Evolutionary conservation across 305 asterid genomes (phyloP).

Genomic region (Rubia occidens): DNA sequence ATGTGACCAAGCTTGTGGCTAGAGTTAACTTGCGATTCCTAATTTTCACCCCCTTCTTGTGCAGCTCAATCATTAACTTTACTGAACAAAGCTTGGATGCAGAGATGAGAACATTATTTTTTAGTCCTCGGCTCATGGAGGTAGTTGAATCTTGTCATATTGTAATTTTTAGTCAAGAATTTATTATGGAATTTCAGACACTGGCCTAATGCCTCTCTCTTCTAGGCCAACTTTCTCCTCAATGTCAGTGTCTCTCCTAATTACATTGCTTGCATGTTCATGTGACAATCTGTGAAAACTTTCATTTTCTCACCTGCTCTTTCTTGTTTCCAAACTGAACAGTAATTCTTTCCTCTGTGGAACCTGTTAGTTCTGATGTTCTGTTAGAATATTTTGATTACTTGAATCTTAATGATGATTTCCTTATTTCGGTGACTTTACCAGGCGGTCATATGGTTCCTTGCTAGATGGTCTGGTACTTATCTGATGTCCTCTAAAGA

Average conservation of each 20-base stretch:
- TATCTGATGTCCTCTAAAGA: conserved; percentile 62
- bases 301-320: neutral
- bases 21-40: conserved; percentile 3
- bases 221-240: neutral
- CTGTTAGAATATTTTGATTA: neutral
- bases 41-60: conserved; percentile 17
- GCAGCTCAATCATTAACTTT: conserved; percentile 76
- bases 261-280: conserved; percentile 4
- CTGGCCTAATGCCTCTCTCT: neutral
- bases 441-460: conserved; percentile 93
- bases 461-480: conserved; percentile 90
- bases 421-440: conserved; percentile 25
- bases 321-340: neutral
- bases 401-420: conserved; percentile 16
- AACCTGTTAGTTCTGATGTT: neutral
- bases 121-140: conserved; percentile 99
- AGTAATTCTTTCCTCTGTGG: neutral
- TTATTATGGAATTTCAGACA: neutral
- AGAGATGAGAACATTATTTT: conserved; percentile 62
- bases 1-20: neutral
- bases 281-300: neutral
- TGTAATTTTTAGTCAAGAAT: neutral
- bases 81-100: conserved; percentile 86
- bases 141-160: conserved; percentile 31
- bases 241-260: neutral